Percentiles rank a stretch among this genome's conserved stretches.
phyloP scores from a whole-genome alignment of 2,329 filamentous ascomycete genomes.

The Aspergillus terreus region DNA sequence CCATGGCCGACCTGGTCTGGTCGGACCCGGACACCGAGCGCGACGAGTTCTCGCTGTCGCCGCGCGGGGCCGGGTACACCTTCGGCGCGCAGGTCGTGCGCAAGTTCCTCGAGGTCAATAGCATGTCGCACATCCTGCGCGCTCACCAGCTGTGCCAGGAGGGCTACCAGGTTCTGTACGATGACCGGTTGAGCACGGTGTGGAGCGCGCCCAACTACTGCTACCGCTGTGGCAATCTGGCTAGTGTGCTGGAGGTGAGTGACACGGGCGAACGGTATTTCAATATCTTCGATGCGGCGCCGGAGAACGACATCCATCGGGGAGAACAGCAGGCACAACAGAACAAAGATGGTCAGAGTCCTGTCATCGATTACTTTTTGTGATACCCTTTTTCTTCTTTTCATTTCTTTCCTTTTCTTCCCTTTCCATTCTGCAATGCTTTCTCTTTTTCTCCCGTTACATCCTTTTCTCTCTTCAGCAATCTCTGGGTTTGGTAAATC shows the following conservation, averaged over 20 bases:
- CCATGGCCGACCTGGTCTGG: slow-evolving; percentile 99
- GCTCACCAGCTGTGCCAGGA: slow-evolving; percentile 99
- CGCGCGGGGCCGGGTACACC: slow-evolving; percentile 91
- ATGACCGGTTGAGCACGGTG: slow-evolving; percentile 89
- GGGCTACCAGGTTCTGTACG: slow-evolving; percentile 94
- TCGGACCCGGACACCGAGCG: slow-evolving; percentile 96
- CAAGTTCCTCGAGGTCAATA: slow-evolving; percentile 96
- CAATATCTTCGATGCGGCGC: slow-evolving; percentile 95
- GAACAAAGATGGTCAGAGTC: slow-evolving; percentile 66
- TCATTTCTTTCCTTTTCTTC: slow-evolving; percentile 5
- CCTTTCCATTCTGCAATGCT: slow-evolving; percentile 6
- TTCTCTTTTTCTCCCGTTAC: slow-evolving; percentile 13
- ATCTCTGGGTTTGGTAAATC: slow-evolving; percentile 25
- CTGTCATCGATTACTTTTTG: slow-evolving; percentile 68
- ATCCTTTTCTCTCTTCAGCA: slow-evolving; percentile 8
- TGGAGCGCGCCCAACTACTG: slow-evolving; percentile 98
- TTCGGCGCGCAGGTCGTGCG: slow-evolving; percentile 97
- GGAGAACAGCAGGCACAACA: slow-evolving; percentile 70
- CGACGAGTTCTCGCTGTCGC: slow-evolving; percentile 93
- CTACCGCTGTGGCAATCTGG: slow-evolving; percentile 94
- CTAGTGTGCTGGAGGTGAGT: slow-evolving; percentile 92
- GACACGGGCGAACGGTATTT: slow-evolving; percentile 91
- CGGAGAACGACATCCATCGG: slow-evolving; percentile 84
- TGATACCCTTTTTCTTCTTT: slow-evolving; percentile 42
- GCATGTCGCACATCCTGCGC: slow-evolving; percentile 94